Evolutionary conservation across 768 basidiomycete genomes (phyloP).

Genomic region (Leccinellum rugosiceps): DNA sequence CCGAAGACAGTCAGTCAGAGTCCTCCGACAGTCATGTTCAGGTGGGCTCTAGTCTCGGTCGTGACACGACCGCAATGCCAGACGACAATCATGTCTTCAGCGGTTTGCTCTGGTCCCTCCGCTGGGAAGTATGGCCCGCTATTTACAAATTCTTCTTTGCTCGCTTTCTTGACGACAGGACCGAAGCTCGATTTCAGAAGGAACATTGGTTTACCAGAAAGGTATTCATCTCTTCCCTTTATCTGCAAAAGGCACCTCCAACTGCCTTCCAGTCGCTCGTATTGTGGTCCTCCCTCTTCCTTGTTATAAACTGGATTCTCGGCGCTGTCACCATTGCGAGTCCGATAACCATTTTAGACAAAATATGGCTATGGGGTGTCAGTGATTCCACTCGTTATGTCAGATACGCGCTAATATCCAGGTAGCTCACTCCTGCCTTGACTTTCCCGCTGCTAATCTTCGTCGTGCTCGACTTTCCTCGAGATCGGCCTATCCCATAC

Average conservation of each 20-base stretch:
- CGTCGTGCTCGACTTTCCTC: slow-evolving; percentile 71
- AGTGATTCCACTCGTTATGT: slow-evolving; percentile 22
- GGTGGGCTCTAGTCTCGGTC: slow-evolving; percentile 34
- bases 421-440: slow-evolving; percentile 52
- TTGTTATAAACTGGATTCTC: slow-evolving; percentile 68
- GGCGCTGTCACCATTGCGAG: slow-evolving; percentile 49
- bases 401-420: not conserved
- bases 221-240: slow-evolving; percentile 20
- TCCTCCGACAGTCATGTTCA: slow-evolving; percentile 42
- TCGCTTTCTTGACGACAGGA: slow-evolving; percentile 57
- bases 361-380: slow-evolving; percentile 58
- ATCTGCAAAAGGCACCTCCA: slow-evolving; percentile 1
- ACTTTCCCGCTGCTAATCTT: slow-evolving; percentile 62
- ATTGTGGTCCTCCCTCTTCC: slow-evolving; percentile 60
- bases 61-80: slow-evolving; percentile 33
- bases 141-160: slow-evolving; percentile 57
- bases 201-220: slow-evolving; percentile 76
- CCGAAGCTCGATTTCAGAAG: slow-evolving; percentile 48
- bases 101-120: slow-evolving; percentile 40
- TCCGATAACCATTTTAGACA: slow-evolving; percentile 48
- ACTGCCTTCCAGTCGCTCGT: slow-evolving; percentile 43
- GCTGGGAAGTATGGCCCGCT: slow-evolving; percentile 57
- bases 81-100: slow-evolving; percentile 36
- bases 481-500: slow-evolving; percentile 55
- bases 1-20: slow-evolving; percentile 49